Evolutionary conservation across 371 early-diverging fungal genomes (phyloP), one percentile per base, ranked within the genome.

Genomic region (Saksenaea vasiformis): DNA sequence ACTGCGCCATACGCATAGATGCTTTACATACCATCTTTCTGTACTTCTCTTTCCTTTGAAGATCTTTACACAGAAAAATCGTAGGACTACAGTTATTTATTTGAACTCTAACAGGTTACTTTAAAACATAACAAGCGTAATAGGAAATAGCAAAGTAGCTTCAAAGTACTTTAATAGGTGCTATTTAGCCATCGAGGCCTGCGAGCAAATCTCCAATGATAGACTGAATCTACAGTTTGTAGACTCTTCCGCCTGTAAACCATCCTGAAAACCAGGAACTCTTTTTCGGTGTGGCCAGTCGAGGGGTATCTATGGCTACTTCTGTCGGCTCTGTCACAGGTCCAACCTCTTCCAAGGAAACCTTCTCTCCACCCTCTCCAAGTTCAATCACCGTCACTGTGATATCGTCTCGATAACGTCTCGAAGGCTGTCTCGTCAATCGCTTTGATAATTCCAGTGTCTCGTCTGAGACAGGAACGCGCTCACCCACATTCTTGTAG

Each of bases 391-490:
- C 93, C 26, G 88, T 90, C 24, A 95, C 93, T 0, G 98, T 97
- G 56, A 98, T 94, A 68, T 98, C 98, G 73, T 98, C 98, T 11
- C 97, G 84, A 70, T 87, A 93, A n/a, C 86, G 70, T 41, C 98
- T 85, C 37, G 82, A 82, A 14, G 79, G 82, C 24, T 67, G 58
- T 31, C 78, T 61, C 0, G 82, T 79, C 56, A 82, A 61, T 11
- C 78, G 64, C 53, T 82, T 79, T 5, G 82, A 81, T 19, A 81
- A 53, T 59, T 81, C 82, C 9, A 77, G 51, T 5, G 65, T 59
- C 27, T 59, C 47, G 59, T 81, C 71, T 3, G 71, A 58, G 0
- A 73, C 77, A 3, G 69, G 64, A 10, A 61, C 66, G n/a, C 66
- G 67, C 4, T 44, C 56, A 13, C 72, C 64, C 3, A 74, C 55